Conservation (phyloP, 2,329 filamentous ascomycete species). For the Fusarium mangiferae region DNA sequence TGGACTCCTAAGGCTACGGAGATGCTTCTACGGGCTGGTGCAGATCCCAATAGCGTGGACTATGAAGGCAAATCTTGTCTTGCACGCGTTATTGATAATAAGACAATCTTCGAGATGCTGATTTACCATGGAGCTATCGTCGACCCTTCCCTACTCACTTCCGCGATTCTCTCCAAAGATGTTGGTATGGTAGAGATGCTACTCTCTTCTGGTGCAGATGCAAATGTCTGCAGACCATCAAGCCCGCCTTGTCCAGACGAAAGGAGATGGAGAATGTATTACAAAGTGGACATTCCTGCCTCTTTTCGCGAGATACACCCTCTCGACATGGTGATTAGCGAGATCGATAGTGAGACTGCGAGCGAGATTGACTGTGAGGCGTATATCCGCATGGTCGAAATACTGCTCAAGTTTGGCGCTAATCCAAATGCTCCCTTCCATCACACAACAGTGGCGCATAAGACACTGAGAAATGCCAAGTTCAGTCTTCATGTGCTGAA, state of each 20-base stretch:
- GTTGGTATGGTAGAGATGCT: neutral
- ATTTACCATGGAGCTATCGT: neutral
- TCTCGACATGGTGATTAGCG: neutral
- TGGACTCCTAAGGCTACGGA: neutral
- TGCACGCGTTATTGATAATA: neutral
- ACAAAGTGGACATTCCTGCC: neutral
- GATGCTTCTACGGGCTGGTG: neutral
- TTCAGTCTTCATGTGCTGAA: too few species aligned
- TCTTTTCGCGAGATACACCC: neutral
- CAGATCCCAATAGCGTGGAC: neutral
- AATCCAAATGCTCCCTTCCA: neutral
- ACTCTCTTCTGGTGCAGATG: neutral
- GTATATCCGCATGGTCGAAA: neutral
- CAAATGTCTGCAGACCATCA: neutral
- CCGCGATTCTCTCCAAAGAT: neutral
- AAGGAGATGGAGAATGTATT: neutral
- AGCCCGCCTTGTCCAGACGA: accelerated
- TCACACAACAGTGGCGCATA: neutral
- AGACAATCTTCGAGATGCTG: neutral
- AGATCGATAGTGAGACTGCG: accelerated
- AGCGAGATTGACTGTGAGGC: neutral
- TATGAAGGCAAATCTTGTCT: neutral
- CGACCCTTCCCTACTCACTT: neutral
- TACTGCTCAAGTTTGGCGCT: neutral
- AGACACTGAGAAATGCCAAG: neutral